Evolutionary conservation across 73 alveolate species (phyloP), one percentile per base, ranked within the genome.

Genomic region (Paramecium sexaurelia): DNA sequence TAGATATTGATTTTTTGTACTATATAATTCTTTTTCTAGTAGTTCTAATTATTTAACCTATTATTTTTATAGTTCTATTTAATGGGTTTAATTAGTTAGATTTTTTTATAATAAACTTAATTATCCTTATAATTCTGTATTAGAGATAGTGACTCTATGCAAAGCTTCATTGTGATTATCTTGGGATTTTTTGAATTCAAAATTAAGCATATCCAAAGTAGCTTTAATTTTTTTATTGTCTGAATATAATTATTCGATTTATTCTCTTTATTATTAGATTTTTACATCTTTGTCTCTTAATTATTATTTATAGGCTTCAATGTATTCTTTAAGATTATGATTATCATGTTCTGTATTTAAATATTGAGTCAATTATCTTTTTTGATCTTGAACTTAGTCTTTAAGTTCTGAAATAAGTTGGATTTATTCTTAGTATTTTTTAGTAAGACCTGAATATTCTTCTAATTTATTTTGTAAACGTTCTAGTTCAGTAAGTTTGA

Each of bases 1-100:
- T 11, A 61, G 24, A 6, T 29, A 29, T 61, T 61, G 26, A 61
- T 61, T 22, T 61, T 61, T 61, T 2, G 83, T 61, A 29, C 29
- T 29, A 8, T 61, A 61, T 29, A 61, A 19, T 61, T 61, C 83
- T 20, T 61, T 61, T 32, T 61, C 83, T 32, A 26, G 6, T 8
- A 61, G 83, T 61, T 61, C 83, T 22, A 61, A 27, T 61, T 61
- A 61, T 32, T 61, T 26, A 13, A 61, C 43, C 26, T 61, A 61
- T 61, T 61, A 61, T 61, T 61, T 61, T 61, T 61, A 26, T 61
- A 61, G 26, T 61, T 61, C 83, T 26, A 61, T 61, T 61, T 61
- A 10, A 61, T 61, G 83, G 17, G 83, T 9, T 32, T 61, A 11
- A 26, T 61, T 61, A 6, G 22, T 7, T 29, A 61, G 19, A 26